Evolutionary conservation across 768 basidiomycete species (phyloP).

Genomic region (Pleurotus cornucopiae): DNA sequence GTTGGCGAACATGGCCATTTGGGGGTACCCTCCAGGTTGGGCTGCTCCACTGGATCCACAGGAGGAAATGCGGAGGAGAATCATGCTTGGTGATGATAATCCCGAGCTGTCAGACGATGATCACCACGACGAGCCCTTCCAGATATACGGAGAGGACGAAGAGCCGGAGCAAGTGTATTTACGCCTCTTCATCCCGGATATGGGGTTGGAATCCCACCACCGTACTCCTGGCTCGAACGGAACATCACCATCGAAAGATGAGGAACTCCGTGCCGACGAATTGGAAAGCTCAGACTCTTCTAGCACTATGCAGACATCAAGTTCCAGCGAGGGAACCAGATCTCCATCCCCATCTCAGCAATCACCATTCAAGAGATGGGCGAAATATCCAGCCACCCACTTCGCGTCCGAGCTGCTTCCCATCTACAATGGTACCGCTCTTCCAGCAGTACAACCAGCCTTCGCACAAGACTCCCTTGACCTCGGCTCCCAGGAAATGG

Average conservation of each 20-base stretch:
- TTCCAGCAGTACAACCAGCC: constrained; percentile 12
- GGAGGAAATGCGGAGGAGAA: constrained; percentile 40
- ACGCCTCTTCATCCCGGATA: constrained; percentile 3
- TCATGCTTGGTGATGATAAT: constrained; percentile 35
- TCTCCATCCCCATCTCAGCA: not conserved
- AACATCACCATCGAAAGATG: too few relatives aligned
- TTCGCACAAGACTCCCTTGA: constrained; percentile 20
- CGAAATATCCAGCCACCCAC: constrained; percentile 51
- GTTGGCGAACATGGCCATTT: constrained; percentile 59
- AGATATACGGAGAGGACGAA: constrained; percentile 34
- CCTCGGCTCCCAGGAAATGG: constrained; percentile 11
- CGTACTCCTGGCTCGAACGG: not conserved
- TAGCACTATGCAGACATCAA: not conserved
- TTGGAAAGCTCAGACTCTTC: constrained; percentile 3
- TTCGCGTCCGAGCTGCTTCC: constrained; percentile 58
- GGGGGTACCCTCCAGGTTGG: constrained; percentile 84
- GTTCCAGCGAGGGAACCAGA: not conserved
- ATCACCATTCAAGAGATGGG: constrained; percentile 43
- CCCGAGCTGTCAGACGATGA: constrained; percentile 15
- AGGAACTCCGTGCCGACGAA: not conserved
- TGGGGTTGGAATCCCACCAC: not conserved
- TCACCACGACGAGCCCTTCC: constrained; percentile 19
- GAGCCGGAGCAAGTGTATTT: constrained; percentile 29
- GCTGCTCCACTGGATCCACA: constrained; percentile 47
- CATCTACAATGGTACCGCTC: constrained; percentile 36